Conservation (phyloP, 2,329 filamentous ascomycete genomes). For the Tolypocladium capitatum region DNA sequence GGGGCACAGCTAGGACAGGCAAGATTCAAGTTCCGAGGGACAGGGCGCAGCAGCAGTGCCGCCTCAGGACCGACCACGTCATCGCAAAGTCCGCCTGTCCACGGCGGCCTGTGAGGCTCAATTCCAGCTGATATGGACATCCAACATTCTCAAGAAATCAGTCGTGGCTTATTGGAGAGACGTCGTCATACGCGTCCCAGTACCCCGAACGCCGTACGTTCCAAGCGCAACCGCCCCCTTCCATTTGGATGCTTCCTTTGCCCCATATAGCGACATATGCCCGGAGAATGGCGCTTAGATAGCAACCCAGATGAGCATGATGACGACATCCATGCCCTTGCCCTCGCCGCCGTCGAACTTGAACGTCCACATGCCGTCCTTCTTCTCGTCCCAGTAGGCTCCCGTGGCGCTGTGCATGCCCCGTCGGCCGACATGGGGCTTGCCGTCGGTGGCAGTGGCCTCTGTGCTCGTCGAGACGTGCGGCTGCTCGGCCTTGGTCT, state of each 20-base stretch:
- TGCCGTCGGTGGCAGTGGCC: conserved; percentile 45
- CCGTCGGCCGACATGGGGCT: conserved; percentile 65
- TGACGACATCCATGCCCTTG: conserved; percentile 56
- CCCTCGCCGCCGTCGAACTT: conserved; percentile 62
- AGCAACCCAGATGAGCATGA: conserved; percentile 68
- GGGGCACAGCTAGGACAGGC: neutral
- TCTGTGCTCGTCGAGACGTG: conserved; percentile 41
- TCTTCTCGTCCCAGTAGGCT: conserved; percentile 84
- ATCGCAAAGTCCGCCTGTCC: neutral
- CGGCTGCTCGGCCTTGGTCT: conserved; percentile 34
- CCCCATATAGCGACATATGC: neutral
- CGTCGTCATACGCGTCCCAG: neutral
- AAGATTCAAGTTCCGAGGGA: neutral
- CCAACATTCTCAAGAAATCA: conserved; percentile 1
- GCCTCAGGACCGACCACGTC: neutral
- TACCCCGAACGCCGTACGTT: conserved; percentile 3
- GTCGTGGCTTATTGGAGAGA: neutral
- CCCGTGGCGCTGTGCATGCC: conserved; percentile 83
- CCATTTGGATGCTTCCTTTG: neutral
- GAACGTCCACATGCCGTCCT: conserved; percentile 80
- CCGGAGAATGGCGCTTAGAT: conserved; percentile 28
- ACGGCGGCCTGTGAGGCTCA: neutral
- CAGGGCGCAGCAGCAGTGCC: neutral
- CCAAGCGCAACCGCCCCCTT: neutral
- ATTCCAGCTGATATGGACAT: neutral